Percentiles rank a stretch among this genome's conserved stretches.
Conservation (phyloP, 2,329 filamentous ascomycete genomes). For the Pseudocercospora eumusae region DNA sequence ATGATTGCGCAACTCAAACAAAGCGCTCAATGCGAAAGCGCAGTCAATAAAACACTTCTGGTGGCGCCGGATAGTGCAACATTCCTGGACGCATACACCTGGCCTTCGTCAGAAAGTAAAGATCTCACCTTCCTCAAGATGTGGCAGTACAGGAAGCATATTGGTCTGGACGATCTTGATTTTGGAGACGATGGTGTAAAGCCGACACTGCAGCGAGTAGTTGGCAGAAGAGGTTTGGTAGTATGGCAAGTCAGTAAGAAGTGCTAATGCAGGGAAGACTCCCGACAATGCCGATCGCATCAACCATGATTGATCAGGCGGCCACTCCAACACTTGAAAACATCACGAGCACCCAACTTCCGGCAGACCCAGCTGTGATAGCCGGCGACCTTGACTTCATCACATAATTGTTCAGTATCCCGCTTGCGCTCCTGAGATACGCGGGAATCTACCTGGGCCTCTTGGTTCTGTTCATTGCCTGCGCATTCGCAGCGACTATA, state of each 20-base stretch:
- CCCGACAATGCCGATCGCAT: too few relatives aligned
- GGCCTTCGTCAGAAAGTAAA: constrained; percentile 17
- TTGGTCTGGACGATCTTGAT: constrained; percentile 79
- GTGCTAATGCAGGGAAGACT: too few relatives aligned
- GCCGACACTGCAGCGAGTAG: constrained; percentile 67
- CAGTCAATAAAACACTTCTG: constrained; percentile 55
- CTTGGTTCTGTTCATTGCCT: background rate
- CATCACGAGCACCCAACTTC: background rate
- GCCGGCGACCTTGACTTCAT: background rate
- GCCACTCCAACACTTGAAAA: background rate
- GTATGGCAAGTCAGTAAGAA: constrained; percentile 47
- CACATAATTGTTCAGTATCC: background rate
- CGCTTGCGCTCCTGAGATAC: background rate
- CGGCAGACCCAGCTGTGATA: background rate
- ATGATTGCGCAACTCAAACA: constrained; percentile 62
- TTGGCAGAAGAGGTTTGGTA: constrained; percentile 49
- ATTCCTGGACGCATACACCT: constrained; percentile 62
- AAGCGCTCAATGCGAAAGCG: constrained; percentile 63
- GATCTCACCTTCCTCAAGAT: constrained; percentile 62
- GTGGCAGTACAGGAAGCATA: constrained; percentile 67
- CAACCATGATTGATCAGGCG: background rate
- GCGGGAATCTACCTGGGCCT: background rate
- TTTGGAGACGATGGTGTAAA: constrained; percentile 75
- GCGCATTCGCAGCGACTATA: too few relatives aligned
- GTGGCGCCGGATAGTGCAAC: constrained; percentile 71